Evolutionary conservation across 352 stramenopile genomes (phyloP).

Genomic region (Phytopythium chamaehyphon): DNA sequence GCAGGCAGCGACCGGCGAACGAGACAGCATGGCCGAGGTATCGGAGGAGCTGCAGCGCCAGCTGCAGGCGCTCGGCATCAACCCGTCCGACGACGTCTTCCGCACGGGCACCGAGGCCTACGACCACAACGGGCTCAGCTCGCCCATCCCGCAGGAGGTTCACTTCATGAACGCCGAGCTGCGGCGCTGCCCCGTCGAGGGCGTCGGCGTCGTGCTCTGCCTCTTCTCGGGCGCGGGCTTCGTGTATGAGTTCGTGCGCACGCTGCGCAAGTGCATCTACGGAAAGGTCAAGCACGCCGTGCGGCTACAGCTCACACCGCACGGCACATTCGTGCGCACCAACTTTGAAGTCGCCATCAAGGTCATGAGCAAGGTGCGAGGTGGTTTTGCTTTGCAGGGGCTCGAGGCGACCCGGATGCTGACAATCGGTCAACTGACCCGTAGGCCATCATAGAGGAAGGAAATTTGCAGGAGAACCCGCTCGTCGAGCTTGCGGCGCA

Average conservation of each 20-base stretch:
- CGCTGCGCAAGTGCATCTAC: conserved; percentile 85
- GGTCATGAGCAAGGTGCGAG: conserved; percentile 82
- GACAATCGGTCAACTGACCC: neutral
- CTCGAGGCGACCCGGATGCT: neutral
- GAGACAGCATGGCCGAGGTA: conserved; percentile 43
- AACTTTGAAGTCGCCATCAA: conserved; percentile 84
- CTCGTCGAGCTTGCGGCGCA: conserved; percentile 82
- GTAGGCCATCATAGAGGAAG: conserved; percentile 83
- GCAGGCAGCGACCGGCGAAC: neutral
- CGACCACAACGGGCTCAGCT: conserved; percentile 76
- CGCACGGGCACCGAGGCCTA: conserved; percentile 71
- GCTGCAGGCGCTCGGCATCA: conserved; percentile 76
- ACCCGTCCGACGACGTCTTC: conserved; percentile 78
- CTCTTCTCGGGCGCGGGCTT: conserved; percentile 78
- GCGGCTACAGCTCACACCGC: conserved; percentile 66
- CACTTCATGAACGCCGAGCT: conserved; percentile 86
- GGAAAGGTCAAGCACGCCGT: conserved; percentile 87
- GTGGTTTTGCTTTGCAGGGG: neutral
- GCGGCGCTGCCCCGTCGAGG: conserved; percentile 68
- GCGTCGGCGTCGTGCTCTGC: conserved; percentile 67
- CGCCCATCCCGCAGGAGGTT: conserved; percentile 82
- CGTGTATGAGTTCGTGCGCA: conserved; percentile 85
- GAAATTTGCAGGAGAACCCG: conserved; percentile 85
- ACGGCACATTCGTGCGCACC: conserved; percentile 76
- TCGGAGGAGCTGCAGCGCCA: conserved; percentile 74